These are phyloP conservation scores for Trametes gibbosa DNA, from an alignment of 768 basidiomycete genomes.

Conservation along the genomic window DNA sequence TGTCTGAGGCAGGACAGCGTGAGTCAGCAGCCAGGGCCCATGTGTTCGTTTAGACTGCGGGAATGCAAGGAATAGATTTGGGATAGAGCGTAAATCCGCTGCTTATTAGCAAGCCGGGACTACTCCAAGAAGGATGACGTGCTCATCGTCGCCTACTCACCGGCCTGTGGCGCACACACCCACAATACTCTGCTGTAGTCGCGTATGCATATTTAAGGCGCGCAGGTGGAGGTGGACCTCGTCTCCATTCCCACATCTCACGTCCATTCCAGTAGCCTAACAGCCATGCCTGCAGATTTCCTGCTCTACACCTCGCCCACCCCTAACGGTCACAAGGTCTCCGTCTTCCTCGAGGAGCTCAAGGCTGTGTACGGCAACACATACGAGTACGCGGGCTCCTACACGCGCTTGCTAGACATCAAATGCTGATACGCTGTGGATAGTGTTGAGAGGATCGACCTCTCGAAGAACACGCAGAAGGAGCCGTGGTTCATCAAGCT, in stretches of 20 bases:
- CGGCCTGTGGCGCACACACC: neutral
- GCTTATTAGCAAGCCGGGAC: neutral
- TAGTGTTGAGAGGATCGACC: constrained; percentile 53
- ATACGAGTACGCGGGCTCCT: constrained; percentile 43
- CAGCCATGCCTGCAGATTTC: constrained; percentile 10
- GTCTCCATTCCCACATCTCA: neutral
- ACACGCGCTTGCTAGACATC: neutral
- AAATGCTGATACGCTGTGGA: neutral
- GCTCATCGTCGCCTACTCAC: neutral
- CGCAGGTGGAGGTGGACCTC: neutral
- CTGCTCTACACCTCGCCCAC: constrained; percentile 39
- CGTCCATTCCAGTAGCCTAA: neutral
- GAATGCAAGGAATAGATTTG: neutral
- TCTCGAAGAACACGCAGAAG: constrained; percentile 73
- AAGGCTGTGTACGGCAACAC: constrained; percentile 39
- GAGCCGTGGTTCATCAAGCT: constrained; percentile 74
- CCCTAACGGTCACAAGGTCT: constrained; percentile 55
- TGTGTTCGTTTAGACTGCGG: neutral
- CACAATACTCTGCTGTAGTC: neutral
- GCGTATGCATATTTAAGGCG: neutral
- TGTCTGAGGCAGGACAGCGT: neutral
- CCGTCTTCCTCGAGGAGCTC: constrained; percentile 61
- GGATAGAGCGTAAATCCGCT: neutral
- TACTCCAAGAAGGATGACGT: neutral
- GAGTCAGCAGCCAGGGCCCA: neutral